phyloP scores from a whole-genome alignment of 2,329 filamentous ascomycete species.

The Cercospora citrullina region DNA sequence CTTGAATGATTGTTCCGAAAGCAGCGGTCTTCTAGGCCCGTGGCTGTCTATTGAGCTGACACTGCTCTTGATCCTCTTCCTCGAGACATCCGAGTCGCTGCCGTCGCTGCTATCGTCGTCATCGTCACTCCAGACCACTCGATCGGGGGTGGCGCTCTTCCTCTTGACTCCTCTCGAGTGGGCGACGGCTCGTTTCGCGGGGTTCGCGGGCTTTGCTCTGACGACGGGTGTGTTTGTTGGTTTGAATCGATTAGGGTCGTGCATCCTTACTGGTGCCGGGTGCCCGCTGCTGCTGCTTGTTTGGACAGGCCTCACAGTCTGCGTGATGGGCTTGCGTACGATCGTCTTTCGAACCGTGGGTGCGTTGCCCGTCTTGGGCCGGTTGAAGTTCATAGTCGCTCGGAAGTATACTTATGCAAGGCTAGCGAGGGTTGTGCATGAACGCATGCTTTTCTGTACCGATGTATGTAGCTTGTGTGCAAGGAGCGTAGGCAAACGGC shows the following conservation, averaged over 20 bases:
- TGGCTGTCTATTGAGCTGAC: slow-evolving; percentile 37
- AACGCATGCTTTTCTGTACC: not conserved
- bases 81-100: slow-evolving; percentile 39
- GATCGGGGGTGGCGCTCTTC: slow-evolving; percentile 40
- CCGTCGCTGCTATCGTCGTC: slow-evolving; percentile 36
- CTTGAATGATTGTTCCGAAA: slow-evolving; percentile 28
- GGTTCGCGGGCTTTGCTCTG: slow-evolving; percentile 22
- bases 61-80: slow-evolving; percentile 41
- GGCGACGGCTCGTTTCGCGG: slow-evolving; percentile 27
- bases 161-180: slow-evolving; percentile 36
- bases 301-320: slow-evolving; percentile 16
- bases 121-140: slow-evolving; percentile 36
- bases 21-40: slow-evolving; percentile 29
- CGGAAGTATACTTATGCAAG: slow-evolving; percentile 11
- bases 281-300: slow-evolving; percentile 14
- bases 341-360: slow-evolving; percentile 32
- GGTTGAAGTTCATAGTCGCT: slow-evolving; percentile 30
- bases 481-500: not conserved
- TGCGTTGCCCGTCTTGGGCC: slow-evolving; percentile 22
- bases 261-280: slow-evolving; percentile 18
- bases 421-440: slow-evolving; percentile 21
- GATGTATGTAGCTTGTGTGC: slow-evolving; percentile 1
- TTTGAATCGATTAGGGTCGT: slow-evolving; percentile 32
- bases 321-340: slow-evolving; percentile 29
- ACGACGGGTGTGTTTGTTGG: slow-evolving; percentile 23